These are phyloP conservation scores for Camelina neglecta DNA, from an alignment of 345 rosid species.

Conservation along the genomic window DNA sequence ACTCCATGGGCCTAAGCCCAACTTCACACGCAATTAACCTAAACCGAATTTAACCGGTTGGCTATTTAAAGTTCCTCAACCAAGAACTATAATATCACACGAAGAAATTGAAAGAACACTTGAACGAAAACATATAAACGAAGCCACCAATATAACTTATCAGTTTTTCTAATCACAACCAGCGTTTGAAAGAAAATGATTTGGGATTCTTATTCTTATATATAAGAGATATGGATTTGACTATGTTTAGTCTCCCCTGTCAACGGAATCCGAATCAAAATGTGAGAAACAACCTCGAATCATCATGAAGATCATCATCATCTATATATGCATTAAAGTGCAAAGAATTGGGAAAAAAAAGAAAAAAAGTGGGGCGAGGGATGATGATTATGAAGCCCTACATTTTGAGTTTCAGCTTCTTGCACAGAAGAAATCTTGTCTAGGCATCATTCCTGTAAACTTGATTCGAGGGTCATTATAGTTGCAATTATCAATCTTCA, in stretches of 20 bases:
- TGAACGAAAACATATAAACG: too few species aligned
- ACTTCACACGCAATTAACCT: background rate
- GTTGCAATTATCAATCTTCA: conserved; percentile 43
- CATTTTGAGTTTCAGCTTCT: conserved; percentile 59
- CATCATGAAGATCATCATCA: conserved; percentile 15
- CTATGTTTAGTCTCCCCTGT: conserved; percentile 16
- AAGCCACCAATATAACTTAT: background rate
- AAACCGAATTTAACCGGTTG: background rate
- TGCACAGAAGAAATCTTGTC: conserved; percentile 51
- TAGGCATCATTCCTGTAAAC: conserved; percentile 58
- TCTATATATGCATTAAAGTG: conserved; percentile 24
- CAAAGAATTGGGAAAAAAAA: conserved; percentile 20
- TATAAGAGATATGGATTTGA: conserved; percentile 6
- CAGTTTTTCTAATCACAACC: too few species aligned
- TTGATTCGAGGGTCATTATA: conserved; percentile 55
- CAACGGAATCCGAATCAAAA: conserved; percentile 21
- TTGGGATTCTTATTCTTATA: background rate
- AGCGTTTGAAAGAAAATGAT: background rate
- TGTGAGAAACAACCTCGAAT: background rate
- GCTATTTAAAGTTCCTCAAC: background rate
- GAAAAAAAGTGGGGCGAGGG: background rate
- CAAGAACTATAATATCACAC: background rate
- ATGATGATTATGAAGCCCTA: conserved; percentile 31
- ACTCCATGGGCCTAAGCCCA: conserved; percentile 23
- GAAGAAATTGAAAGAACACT: background rate